Conservation (phyloP, 805 yeast species). For the Yarrowia divulgata region DNA sequence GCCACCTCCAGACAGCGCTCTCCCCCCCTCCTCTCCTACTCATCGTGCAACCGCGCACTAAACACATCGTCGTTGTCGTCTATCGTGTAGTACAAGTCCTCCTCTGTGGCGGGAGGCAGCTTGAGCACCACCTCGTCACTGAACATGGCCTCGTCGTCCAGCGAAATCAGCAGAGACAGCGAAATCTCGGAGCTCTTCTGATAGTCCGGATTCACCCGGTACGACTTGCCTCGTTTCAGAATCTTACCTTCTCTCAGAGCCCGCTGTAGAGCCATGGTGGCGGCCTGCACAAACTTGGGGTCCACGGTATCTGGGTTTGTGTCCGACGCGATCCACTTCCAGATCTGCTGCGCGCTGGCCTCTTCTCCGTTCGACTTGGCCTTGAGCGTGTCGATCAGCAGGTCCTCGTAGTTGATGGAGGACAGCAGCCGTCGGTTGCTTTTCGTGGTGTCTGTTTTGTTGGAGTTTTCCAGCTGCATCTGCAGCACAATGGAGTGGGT, state of each 20-base stretch:
- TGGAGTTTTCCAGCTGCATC: conserved; percentile 46
- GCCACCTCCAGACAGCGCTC: too few species aligned
- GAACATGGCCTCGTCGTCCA: conserved; percentile 52
- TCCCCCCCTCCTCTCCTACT: conserved; percentile 3
- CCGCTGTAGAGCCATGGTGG: conserved; percentile 52
- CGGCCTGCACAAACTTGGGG: conserved; percentile 50
- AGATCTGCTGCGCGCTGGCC: conserved; percentile 45
- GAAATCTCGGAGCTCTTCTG: conserved; percentile 50
- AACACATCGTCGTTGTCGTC: conserved; percentile 52
- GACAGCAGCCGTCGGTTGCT: conserved; percentile 32
- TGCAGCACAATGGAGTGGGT: conserved; percentile 49
- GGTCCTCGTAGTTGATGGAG: conserved; percentile 47
- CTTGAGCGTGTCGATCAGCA: conserved; percentile 48
- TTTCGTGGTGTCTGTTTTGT: conserved; percentile 42
- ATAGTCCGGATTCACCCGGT: conserved; percentile 48
- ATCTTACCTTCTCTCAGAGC: conserved; percentile 51
- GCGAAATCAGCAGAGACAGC: conserved; percentile 48
- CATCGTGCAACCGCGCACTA: conserved; percentile 49
- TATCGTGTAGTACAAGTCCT: conserved; percentile 47
- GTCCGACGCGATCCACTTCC: conserved; percentile 47
- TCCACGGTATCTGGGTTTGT: conserved; percentile 46
- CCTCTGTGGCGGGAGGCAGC: conserved; percentile 49
- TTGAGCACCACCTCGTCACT: conserved; percentile 48
- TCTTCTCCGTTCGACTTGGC: conserved; percentile 49
- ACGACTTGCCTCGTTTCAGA: conserved; percentile 47